These are phyloP conservation scores for Pseudogymnoascus verrucosus DNA, from an alignment of 2,329 filamentous ascomycete genomes.

Conservation along the genomic window DNA sequence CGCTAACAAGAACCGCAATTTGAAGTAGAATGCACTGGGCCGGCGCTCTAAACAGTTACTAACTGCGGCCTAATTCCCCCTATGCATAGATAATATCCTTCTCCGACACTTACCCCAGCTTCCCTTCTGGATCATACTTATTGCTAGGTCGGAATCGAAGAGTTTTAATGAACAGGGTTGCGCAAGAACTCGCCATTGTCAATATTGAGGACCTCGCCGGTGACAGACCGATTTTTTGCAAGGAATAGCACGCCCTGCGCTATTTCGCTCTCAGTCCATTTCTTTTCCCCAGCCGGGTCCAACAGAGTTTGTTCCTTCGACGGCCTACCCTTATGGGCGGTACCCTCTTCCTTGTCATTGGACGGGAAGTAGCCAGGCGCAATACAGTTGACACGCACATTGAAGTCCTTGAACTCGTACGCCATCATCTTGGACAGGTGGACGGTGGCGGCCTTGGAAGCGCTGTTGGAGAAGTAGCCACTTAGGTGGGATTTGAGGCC, in stretches of 20 bases:
- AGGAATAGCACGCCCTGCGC: constrained; percentile 47
- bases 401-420: constrained; percentile 43
- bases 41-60: too few relatives aligned
- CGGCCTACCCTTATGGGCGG: constrained; percentile 33
- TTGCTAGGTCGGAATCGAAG: not conserved
- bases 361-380: constrained; percentile 49
- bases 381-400: constrained; percentile 49
- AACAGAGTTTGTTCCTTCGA: not conserved
- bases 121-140: too few relatives aligned
- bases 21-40: too few relatives aligned
- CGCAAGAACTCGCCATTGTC: constrained; percentile 37
- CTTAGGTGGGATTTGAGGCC: constrained; percentile 23
- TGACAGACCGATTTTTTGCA: constrained; percentile 35
- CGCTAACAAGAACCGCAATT: too few relatives aligned
- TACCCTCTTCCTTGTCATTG: constrained; percentile 44
- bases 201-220: constrained; percentile 36
- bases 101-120: too few relatives aligned
- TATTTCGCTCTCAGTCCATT: constrained; percentile 52
- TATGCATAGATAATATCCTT: too few relatives aligned
- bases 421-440: constrained; percentile 49
- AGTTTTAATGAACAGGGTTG: not conserved
- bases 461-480: constrained; percentile 29
- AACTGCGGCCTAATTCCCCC: too few relatives aligned
- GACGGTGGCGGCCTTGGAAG: constrained; percentile 40
- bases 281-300: constrained; percentile 35